phyloP scores from a whole-genome alignment of 768 basidiomycete genomes.

The Lactarius trivialis region DNA sequence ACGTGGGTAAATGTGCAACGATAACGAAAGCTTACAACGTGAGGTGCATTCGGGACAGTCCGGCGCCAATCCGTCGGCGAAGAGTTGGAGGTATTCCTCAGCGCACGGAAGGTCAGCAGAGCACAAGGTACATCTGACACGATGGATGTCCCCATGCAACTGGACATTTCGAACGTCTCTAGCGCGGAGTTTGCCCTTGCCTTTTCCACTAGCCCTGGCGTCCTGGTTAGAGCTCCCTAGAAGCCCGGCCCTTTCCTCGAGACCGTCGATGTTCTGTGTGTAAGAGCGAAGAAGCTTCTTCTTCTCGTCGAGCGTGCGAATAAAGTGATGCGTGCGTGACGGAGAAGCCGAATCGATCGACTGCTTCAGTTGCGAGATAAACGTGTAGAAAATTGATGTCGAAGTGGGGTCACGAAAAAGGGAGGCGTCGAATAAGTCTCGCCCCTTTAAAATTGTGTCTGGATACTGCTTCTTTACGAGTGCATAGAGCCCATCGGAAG shows the following conservation, averaged over 20 bases:
- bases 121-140: conserved; percentile 84
- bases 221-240: conserved; percentile 55
- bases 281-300: conserved; percentile 84
- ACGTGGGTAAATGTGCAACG: conserved; percentile 14
- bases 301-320: conserved; percentile 76
- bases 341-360: conserved; percentile 77
- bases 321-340: conserved; percentile 82
- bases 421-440: conserved; percentile 91
- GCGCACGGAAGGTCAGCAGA: conserved; percentile 70
- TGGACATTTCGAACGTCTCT: conserved; percentile 85
- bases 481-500: conserved; percentile 85
- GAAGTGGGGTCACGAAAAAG: conserved; percentile 83
- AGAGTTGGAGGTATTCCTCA: conserved; percentile 53
- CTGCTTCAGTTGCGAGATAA: conserved; percentile 84
- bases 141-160: conserved; percentile 89
- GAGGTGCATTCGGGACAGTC: conserved; percentile 80
- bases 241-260: conserved; percentile 79
- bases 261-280: conserved; percentile 96
- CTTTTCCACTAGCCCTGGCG: conserved; percentile 46
- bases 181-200: conserved; percentile 59
- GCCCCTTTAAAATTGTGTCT: conserved; percentile 78
- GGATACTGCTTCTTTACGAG: conserved; percentile 85
- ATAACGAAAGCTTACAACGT: conserved; percentile 55
- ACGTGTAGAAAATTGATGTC: conserved; percentile 87
- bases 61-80: conserved; percentile 66